A percentile compares a stretch with the other conserved stretches of the same genome.
phyloP scores from a whole-genome alignment of 2,329 filamentous ascomycete species.

The Trichoderma sp. region DNA sequence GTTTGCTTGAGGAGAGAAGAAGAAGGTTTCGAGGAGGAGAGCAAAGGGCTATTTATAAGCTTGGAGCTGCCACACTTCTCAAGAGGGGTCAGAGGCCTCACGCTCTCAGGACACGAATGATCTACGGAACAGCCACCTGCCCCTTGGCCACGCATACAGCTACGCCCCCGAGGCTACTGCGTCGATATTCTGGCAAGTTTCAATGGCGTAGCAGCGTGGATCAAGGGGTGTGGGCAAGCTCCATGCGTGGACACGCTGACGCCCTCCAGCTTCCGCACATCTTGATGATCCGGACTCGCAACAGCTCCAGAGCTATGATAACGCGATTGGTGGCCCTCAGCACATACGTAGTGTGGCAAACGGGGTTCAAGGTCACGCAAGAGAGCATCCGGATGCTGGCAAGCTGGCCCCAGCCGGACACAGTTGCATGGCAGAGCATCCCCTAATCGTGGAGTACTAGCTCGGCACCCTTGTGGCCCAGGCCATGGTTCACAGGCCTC shows the following conservation, averaged over 20 bases:
- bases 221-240: constrained; percentile 13
- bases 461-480: constrained; percentile 21
- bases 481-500: background rate
- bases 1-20: constrained; percentile 14
- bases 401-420: constrained; percentile 12
- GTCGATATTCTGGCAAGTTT: constrained; percentile 24
- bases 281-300: constrained; percentile 22
- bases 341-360: constrained; percentile 26
- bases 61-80: constrained; percentile 20
- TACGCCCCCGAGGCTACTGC: constrained; percentile 18
- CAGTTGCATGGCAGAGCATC: background rate
- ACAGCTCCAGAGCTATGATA: constrained; percentile 21
- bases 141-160: constrained; percentile 9
- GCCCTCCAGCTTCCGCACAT: constrained; percentile 11
- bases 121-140: constrained; percentile 19
- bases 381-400: constrained; percentile 3
- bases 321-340: constrained; percentile 24
- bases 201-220: constrained; percentile 27
- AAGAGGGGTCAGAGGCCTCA: constrained; percentile 17
- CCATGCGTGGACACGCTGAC: constrained; percentile 21
- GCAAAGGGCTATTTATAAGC: constrained; percentile 26
- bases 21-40: background rate
- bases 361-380: constrained; percentile 11
- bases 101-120: constrained; percentile 7
- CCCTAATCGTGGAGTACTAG: constrained; percentile 19